These are phyloP conservation scores for Apostasia shenzhenica DNA, from an alignment of 106 monocot species.

Conservation along the genomic window DNA sequence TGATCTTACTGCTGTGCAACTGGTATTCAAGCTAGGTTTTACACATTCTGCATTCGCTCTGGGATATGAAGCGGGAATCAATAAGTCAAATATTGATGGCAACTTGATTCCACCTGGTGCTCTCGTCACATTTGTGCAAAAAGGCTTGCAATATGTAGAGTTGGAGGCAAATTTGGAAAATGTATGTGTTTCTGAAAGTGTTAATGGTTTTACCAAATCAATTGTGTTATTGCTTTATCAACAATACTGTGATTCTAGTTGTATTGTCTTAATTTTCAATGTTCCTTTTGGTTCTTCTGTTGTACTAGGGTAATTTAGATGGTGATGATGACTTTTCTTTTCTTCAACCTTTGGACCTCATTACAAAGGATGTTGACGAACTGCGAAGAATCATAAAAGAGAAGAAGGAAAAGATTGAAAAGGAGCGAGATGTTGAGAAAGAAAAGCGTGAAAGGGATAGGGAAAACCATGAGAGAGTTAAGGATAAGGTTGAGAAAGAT, in stretches of 20 bases:
- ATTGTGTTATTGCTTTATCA: neutral
- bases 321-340: conserved; percentile 71
- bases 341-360: conserved; percentile 91
- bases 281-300: conserved; percentile 12
- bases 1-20: conserved; percentile 1
- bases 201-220: neutral
- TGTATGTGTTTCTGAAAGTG: conserved; percentile 24
- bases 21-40: conserved; percentile 56
- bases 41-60: conserved; percentile 91
- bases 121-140: conserved; percentile 92
- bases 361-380: conserved; percentile 79
- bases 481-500: conserved; percentile 33
- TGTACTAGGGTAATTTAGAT: conserved; percentile 47
- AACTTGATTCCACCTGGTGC: conserved; percentile 82
- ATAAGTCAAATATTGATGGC: conserved; percentile 74
- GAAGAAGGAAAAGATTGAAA: conserved; percentile 53
- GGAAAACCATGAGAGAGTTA: conserved; percentile 32
- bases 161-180: conserved; percentile 76
- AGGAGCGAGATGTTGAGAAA: conserved; percentile 37
- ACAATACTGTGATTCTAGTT: neutral
- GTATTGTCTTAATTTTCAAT: no score
- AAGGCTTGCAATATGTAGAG: conserved; percentile 93
- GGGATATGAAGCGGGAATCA: conserved; percentile 93
- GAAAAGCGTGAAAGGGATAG: conserved; percentile 52
- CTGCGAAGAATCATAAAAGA: conserved; percentile 72